Evolutionary conservation across 331 rosid species (phyloP).

Genomic region (Pyrus hybrid): DNA sequence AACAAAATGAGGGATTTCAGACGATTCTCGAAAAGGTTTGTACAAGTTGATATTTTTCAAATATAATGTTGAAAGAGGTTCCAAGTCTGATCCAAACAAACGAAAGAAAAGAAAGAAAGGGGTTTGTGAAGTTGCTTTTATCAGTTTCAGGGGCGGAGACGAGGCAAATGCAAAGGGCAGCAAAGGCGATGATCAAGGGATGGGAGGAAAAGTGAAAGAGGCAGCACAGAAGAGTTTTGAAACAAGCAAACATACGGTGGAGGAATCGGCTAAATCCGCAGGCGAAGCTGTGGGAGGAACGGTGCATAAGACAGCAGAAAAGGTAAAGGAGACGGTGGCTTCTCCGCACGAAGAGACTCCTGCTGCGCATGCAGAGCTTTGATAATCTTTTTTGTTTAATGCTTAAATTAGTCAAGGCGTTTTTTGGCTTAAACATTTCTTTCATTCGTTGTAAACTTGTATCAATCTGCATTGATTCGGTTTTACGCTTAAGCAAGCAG

Average conservation of each 20-base stretch:
- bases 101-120: neutral
- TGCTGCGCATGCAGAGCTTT: conserved; percentile 42
- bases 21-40: neutral
- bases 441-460: neutral
- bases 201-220: conserved; percentile 16
- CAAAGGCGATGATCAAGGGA: neutral
- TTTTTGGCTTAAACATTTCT: neutral
- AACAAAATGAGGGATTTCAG: too few species aligned
- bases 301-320: conserved; percentile 31
- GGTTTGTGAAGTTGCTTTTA: neutral
- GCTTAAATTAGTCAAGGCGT: neutral
- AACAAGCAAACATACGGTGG: conserved; percentile 44
- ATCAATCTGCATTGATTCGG: neutral
- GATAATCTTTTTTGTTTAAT: neutral
- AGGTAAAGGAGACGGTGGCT: conserved; percentile 11
- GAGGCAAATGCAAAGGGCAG: neutral
- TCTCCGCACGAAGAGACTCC: conserved; percentile 19
- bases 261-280: conserved; percentile 48
- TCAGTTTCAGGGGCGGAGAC: conserved; percentile 35
- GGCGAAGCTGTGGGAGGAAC: conserved; percentile 40
- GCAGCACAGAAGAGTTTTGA: conserved; percentile 44
- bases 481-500: neutral
- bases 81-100: neutral
- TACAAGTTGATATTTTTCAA: neutral
- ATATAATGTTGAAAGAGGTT: neutral